Evolutionary conservation across 2,329 filamentous ascomycete species (phyloP).

Genomic region (Daldinia sp.): DNA sequence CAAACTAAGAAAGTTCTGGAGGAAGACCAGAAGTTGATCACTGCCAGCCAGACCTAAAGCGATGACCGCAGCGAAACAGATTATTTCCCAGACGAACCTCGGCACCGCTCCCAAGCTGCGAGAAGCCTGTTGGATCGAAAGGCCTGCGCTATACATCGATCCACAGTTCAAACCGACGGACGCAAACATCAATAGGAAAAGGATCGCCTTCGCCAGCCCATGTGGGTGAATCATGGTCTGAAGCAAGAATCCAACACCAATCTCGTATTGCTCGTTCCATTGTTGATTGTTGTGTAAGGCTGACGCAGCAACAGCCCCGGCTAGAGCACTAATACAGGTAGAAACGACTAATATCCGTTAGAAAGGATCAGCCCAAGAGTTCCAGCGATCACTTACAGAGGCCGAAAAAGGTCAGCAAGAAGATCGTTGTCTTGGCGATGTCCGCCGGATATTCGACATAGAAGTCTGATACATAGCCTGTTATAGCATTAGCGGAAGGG

Average conservation of each 20-base stretch:
- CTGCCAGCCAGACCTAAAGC: slow-evolving; percentile 58
- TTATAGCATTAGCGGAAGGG: neutral
- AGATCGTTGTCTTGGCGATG: slow-evolving; percentile 59
- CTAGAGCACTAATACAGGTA: slow-evolving; percentile 60
- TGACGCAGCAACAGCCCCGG: slow-evolving; percentile 58
- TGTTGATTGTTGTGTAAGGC: slow-evolving; percentile 56
- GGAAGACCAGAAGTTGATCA: slow-evolving; percentile 57
- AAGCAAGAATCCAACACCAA: slow-evolving; percentile 59
- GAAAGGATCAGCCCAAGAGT: slow-evolving; percentile 4
- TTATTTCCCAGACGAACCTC: slow-evolving; percentile 60
- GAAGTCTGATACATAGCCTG: slow-evolving; percentile 57
- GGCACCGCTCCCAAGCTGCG: slow-evolving; percentile 58
- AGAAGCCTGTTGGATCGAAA: slow-evolving; percentile 57
- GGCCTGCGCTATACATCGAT: slow-evolving; percentile 56
- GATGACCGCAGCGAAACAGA: slow-evolving; percentile 60
- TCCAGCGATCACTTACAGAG: slow-evolving; percentile 50
- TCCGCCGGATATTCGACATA: slow-evolving; percentile 62
- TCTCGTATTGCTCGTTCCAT: slow-evolving; percentile 56
- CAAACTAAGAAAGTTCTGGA: slow-evolving; percentile 61
- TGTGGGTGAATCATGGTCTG: slow-evolving; percentile 58
- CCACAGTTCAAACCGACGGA: slow-evolving; percentile 61
- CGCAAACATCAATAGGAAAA: slow-evolving; percentile 55
- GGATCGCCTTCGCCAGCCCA: slow-evolving; percentile 57
- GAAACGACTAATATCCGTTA: slow-evolving; percentile 53
- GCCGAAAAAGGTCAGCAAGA: slow-evolving; percentile 60